Percentiles rank a stretch among this genome's conserved stretches.
Conservation (phyloP, 2,329 filamentous ascomycete genomes). For the Colletotrichum salicis region DNA sequence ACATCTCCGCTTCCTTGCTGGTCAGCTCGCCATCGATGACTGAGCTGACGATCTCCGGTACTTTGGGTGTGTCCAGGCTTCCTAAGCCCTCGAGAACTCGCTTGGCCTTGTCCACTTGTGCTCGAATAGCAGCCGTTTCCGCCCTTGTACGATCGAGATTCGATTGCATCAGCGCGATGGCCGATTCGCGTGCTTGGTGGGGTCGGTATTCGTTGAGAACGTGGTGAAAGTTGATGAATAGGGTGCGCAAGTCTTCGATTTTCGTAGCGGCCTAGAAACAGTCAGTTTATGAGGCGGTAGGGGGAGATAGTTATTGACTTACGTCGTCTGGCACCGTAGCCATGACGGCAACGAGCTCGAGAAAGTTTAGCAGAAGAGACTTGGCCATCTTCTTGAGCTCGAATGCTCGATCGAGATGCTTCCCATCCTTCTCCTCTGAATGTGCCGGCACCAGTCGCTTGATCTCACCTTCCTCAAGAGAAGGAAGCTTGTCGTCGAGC, state of each 20-base stretch:
- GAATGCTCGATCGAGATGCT: constrained; percentile 71
- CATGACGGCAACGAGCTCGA: constrained; percentile 82
- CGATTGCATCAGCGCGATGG: constrained; percentile 89
- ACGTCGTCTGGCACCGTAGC: constrained; percentile 70
- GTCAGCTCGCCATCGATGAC: constrained; percentile 9
- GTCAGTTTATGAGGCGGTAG: neutral
- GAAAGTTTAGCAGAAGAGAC: constrained; percentile 86
- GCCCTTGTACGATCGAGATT: constrained; percentile 77
- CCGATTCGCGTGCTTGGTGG: constrained; percentile 88
- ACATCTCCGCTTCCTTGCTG: neutral
- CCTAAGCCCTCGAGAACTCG: constrained; percentile 77
- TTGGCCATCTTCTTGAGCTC: constrained; percentile 83
- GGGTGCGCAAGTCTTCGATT: constrained; percentile 79
- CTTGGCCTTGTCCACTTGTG: constrained; percentile 77
- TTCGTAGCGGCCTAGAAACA: constrained; percentile 70
- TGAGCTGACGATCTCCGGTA: neutral
- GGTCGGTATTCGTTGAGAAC: constrained; percentile 94
- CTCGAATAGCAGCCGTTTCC: constrained; percentile 77
- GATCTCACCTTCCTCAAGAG: constrained; percentile 77
- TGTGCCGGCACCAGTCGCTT: constrained; percentile 53
- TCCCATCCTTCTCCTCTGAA: constrained; percentile 58
- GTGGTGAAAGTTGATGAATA: constrained; percentile 93
- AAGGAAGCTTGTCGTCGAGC: constrained; percentile 71
- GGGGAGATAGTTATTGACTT: constrained; percentile 30
- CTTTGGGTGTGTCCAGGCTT: constrained; percentile 53